A percentile compares a stretch with the other conserved stretches of the same genome.
Conservation (phyloP, 371 early-diverging fungal genomes). For the Mortierella sp. region DNA sequence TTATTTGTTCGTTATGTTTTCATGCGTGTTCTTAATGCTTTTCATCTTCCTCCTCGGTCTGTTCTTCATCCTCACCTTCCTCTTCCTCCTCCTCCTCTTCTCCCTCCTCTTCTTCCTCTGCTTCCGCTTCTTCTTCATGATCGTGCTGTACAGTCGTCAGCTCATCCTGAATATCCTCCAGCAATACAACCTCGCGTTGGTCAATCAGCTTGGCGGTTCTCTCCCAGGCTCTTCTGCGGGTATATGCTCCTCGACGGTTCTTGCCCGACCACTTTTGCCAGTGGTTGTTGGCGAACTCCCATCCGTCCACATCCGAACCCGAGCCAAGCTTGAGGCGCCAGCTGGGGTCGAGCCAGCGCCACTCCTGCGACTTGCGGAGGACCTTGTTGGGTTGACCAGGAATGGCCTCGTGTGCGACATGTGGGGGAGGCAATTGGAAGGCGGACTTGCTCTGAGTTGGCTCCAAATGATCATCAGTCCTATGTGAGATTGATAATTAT, state of each 20-base stretch:
- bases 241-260: constrained; percentile 56
- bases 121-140: constrained; percentile 25
- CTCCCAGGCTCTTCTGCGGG: constrained; percentile 59
- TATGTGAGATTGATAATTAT: constrained; percentile 2
- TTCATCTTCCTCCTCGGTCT: constrained; percentile 6
- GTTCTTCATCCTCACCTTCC: constrained; percentile 9
- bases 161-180: constrained; percentile 46
- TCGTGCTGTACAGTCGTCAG: constrained; percentile 9
- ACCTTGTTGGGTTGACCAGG: constrained; percentile 52
- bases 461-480: constrained; percentile 61
- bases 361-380: constrained; percentile 58
- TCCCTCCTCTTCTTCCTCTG: constrained; percentile 19
- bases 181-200: constrained; percentile 43
- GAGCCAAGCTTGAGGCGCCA: constrained; percentile 55
- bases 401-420: constrained; percentile 37
- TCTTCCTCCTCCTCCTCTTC: constrained; percentile 17
- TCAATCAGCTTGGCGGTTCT: constrained; percentile 57
- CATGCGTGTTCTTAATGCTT: background rate
- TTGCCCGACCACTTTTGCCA: constrained; percentile 58
- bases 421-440: constrained; percentile 56
- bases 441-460: constrained; percentile 59
- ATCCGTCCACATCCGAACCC: constrained; percentile 55
- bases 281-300: constrained; percentile 61
- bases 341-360: constrained; percentile 58
- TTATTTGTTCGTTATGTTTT: background rate